Conservation (phyloP, 768 basidiomycete species). For the Russula brevipes region DNA sequence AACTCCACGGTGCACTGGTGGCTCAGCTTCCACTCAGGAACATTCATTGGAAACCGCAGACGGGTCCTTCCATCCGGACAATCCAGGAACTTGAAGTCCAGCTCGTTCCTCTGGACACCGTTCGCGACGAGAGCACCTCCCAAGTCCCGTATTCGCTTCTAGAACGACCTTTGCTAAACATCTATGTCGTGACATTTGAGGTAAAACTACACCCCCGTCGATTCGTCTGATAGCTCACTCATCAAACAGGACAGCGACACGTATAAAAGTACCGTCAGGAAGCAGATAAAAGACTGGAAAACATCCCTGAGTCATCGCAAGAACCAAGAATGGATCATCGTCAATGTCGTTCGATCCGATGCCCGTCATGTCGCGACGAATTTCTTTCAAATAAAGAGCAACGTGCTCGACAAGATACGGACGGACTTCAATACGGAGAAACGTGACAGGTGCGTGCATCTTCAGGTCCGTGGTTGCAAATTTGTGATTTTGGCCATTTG, state of each 20-base stretch:
- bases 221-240: constrained; percentile 19
- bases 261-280: constrained; percentile 72
- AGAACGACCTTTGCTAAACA: constrained; percentile 81
- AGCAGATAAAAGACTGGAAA: constrained; percentile 94
- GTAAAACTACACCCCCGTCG: constrained; percentile 41
- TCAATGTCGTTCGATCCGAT: constrained; percentile 78
- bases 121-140: constrained; percentile 69
- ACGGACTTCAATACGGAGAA: constrained; percentile 90
- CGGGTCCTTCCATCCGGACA: constrained; percentile 68
- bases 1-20: constrained; percentile 57
- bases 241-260: constrained; percentile 53
- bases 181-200: constrained; percentile 86
- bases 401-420: constrained; percentile 83
- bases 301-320: constrained; percentile 55
- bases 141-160: constrained; percentile 73
- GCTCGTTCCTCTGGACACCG: constrained; percentile 59
- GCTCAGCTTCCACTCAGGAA: constrained; percentile 80
- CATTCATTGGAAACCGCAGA: constrained; percentile 85
- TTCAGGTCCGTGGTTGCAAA: constrained; percentile 5
- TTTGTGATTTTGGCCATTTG: constrained; percentile 11
- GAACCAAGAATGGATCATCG: constrained; percentile 90
- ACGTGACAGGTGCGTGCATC: constrained; percentile 60
- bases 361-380: constrained; percentile 52
- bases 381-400: constrained; percentile 80
- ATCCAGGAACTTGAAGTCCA: constrained; percentile 85